Evolutionary conservation across 2,329 filamentous ascomycete species (phyloP).

Genomic region (Alternaria novae-zelandiae): DNA sequence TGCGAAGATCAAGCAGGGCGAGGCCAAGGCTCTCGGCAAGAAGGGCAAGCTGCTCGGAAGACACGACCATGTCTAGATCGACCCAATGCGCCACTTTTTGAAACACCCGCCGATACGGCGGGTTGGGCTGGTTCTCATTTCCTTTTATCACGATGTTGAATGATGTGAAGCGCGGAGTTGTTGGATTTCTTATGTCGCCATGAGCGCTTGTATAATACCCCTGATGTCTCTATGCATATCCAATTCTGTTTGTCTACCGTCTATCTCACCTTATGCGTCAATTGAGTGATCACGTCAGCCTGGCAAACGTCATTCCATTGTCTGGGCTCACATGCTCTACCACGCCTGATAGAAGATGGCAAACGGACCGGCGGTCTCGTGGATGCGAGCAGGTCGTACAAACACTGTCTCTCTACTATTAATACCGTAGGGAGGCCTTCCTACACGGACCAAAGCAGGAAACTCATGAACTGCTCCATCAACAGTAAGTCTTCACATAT

Average conservation of each 20-base stretch:
- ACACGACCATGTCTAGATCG: constrained; percentile 18
- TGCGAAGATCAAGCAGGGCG: constrained; percentile 72
- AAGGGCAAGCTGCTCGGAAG: constrained; percentile 69
- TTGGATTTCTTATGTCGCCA: not conserved
- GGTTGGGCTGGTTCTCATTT: not conserved
- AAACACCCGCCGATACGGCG: not conserved
- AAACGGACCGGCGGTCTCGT: not conserved
- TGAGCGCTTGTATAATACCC: not conserved
- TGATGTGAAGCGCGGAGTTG: not conserved
- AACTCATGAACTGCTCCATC: not conserved
- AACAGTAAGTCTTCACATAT: not conserved
- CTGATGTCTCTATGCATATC: not conserved
- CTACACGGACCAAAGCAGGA: not conserved
- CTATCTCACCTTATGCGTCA: not conserved
- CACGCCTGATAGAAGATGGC: not conserved
- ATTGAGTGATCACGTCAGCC: not conserved
- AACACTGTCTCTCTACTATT: not conserved
- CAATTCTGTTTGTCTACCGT: not conserved
- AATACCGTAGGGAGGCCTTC: not conserved
- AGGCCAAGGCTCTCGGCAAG: constrained; percentile 70
- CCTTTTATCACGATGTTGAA: not conserved
- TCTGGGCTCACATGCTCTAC: not conserved
- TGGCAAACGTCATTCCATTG: not conserved
- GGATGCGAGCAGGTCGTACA: not conserved
- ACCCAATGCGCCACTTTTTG: not conserved